Conservation (phyloP, 2,329 filamentous ascomycete genomes). For the Beauveria bassiana region DNA sequence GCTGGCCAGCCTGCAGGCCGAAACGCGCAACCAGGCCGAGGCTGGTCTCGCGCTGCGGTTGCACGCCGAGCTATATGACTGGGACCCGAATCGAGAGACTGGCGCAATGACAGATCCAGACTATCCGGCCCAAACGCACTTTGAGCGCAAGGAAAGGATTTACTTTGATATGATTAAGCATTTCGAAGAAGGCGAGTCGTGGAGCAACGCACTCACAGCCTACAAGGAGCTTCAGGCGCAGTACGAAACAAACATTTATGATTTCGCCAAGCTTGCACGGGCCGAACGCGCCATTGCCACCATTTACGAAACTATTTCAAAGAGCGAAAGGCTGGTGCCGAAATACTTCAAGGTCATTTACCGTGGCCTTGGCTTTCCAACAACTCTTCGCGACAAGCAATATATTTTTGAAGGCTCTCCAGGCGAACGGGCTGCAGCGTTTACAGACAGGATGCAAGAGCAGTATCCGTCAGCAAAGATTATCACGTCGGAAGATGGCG, state of each 20-base stretch:
- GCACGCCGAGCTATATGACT: constrained; percentile 87
- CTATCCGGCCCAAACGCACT: constrained; percentile 78
- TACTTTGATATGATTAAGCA: constrained; percentile 94
- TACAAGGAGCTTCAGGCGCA: constrained; percentile 89
- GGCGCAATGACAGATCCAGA: constrained; percentile 62
- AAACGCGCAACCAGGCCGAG: constrained; percentile 72
- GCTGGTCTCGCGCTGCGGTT: constrained; percentile 82
- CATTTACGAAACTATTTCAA: constrained; percentile 82
- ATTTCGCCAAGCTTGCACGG: constrained; percentile 85
- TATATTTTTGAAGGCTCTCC: constrained; percentile 83
- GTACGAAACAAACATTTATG: constrained; percentile 83
- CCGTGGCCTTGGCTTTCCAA: constrained; percentile 80
- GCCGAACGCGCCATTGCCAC: constrained; percentile 85
- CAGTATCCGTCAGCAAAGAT: constrained; percentile 83
- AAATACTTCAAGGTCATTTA: constrained; percentile 91
- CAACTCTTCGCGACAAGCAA: constrained; percentile 75
- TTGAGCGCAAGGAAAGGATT: constrained; percentile 85
- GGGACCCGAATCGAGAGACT: constrained; percentile 66
- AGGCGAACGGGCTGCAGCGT: constrained; percentile 68
- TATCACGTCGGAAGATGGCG: constrained; percentile 57
- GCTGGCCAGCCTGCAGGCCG: constrained; percentile 68
- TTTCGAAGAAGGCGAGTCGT: constrained; percentile 90
- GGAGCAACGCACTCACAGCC: constrained; percentile 78
- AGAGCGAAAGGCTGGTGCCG: constrained; percentile 68
- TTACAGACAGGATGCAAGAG: constrained; percentile 87